Base-by-base conservation (phyloP, 176 grass and related monocot species). In the Eleusine coracana region DNA sequence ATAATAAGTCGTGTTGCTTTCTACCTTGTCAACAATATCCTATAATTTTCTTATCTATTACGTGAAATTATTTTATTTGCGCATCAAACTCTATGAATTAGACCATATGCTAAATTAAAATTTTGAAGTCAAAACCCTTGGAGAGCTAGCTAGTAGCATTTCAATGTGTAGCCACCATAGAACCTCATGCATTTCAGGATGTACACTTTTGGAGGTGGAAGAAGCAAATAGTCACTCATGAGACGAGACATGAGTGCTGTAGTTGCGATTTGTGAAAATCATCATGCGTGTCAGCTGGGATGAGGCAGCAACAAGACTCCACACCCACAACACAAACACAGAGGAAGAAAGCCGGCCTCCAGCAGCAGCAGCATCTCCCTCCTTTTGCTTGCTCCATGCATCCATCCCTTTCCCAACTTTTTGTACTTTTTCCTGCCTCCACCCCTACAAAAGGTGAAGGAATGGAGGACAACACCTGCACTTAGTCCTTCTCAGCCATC, bases 231-330 rank as follows among this genome's bases (percentile, higher is more conserved):
- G 18, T 59, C 55, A 9, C 5, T 21, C 6, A 9, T 9, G 20
- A 45, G 4, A 8, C 10, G 9, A 27, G 0, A 13, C 0, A 23
- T 28, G 25, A 29, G 49, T 44, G 36, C n/a, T 56, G 13, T 59
- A 1, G 6, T 0, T 67, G 50, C 34, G 67, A 66, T 72, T 36
- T 79, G 68, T 83, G 63, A 83, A 79, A 16, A 75, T 69, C 67
- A 80, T 68, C 34, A 28, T 69, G 60, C 37, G 56, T 91, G 86
- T 91, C 83, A 92, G 86, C 68, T 83, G 28, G 68, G 67, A 86
- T 8, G 86, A 92, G 86, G 83, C 86, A 88, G 52, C 75, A 58
- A 39, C 37, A 56, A 4, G 29, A 82, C 10, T 61, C 7, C 40
- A 52, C 31, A 67, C 18, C 28, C 59, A 55, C 17, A 70, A 82